Percentiles rank a stretch among this genome's conserved stretches.
Conservation (phyloP, 179 eudicot species). For the Corrigiola litoralis region DNA sequence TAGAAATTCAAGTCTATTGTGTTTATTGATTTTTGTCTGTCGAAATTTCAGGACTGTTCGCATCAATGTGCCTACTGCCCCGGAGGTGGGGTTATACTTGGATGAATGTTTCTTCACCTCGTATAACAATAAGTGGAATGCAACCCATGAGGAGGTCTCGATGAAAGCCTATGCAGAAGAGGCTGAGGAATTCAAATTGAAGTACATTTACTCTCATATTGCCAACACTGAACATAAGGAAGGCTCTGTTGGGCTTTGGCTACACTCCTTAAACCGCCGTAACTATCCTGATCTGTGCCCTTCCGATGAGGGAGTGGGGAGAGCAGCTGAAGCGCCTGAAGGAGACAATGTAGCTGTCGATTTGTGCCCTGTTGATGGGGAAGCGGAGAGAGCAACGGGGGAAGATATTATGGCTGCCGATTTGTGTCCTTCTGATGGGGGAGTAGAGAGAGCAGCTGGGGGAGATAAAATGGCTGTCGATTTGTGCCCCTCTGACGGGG, state of each 20-base stretch:
- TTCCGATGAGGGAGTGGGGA: background rate
- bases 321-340: background rate
- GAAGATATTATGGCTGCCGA: background rate
- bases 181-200: slow-evolving; percentile 82
- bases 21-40: slow-evolving; percentile 1
- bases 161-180: slow-evolving; percentile 68
- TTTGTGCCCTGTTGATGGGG: background rate
- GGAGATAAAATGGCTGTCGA: background rate
- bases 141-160: slow-evolving; percentile 75
- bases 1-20: background rate
- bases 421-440: background rate
- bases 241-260: slow-evolving; percentile 77
- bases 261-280: slow-evolving; percentile 81
- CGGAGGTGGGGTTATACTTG: slow-evolving; percentile 88
- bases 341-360: background rate
- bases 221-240: slow-evolving; percentile 74
- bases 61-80: slow-evolving; percentile 89
- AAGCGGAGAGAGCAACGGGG: background rate
- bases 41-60: slow-evolving; percentile 47
- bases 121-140: slow-evolving; percentile 73
- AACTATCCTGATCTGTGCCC: slow-evolving; percentile 70
- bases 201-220: slow-evolving; percentile 71
- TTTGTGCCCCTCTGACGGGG: background rate
- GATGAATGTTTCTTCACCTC: slow-evolving; percentile 91
- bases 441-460: background rate